phyloP scores from a whole-genome alignment of 441 rosid genomes.

The Capsella rubella region DNA sequence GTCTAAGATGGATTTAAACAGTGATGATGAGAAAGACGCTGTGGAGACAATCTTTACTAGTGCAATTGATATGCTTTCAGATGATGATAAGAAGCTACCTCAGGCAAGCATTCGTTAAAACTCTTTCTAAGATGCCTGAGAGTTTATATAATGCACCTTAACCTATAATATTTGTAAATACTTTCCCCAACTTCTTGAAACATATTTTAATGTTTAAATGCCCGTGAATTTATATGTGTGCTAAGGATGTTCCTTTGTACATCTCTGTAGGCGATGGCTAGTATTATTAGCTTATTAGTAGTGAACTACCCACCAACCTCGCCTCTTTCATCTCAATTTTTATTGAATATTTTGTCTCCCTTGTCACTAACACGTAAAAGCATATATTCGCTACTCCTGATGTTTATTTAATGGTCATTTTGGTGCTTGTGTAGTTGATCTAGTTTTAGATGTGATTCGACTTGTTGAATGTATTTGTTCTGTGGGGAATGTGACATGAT shows the following conservation, averaged over 20 bases:
- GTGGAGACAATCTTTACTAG: constrained; percentile 90
- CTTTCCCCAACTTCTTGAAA: background rate
- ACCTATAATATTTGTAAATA: background rate
- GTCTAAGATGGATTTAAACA: constrained; percentile 96
- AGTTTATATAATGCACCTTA: constrained; percentile 15
- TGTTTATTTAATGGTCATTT: background rate
- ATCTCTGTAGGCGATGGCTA: constrained; percentile 11
- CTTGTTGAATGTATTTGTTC: constrained; percentile 22
- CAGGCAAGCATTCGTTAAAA: constrained; percentile 71
- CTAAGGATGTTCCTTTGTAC: constrained; percentile 1
- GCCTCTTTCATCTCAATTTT: background rate
- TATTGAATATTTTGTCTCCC: constrained; percentile 20
- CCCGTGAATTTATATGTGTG: background rate
- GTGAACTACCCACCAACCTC: background rate
- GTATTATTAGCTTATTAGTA: background rate
- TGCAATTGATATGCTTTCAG: constrained; percentile 98
- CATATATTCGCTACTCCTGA: constrained; percentile 15
- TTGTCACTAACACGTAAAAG: constrained; percentile 2
- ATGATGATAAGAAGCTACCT: constrained; percentile 98
- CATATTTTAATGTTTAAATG: constrained; percentile 4
- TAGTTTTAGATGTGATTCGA: constrained; percentile 21
- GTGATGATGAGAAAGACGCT: constrained; percentile 85
- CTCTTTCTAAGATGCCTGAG: constrained; percentile 30
- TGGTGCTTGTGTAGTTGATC: background rate
- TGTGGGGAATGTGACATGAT: constrained; percentile 25